These are phyloP conservation scores for Xylariaceae sp. DNA, from an alignment of 2,329 filamentous ascomycete species.

Conservation along the genomic window DNA sequence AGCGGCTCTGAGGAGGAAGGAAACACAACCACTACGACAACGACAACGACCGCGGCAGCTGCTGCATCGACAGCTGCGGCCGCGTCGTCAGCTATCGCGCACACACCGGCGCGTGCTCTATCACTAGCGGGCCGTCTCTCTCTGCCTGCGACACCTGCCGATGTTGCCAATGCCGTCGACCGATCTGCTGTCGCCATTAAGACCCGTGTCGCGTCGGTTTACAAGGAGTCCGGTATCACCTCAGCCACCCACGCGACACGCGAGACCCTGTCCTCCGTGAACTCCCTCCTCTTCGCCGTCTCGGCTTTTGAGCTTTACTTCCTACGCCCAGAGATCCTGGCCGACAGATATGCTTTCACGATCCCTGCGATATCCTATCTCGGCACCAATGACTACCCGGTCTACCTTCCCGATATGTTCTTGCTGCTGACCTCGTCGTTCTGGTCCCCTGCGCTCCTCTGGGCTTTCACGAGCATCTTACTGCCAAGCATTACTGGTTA, in stretches of 20 bases:
- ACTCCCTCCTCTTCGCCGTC: conserved; percentile 64
- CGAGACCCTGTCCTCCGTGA: conserved; percentile 65
- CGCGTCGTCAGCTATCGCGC: conserved; percentile 35
- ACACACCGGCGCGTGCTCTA: conserved; percentile 48
- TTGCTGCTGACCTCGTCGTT: conserved; percentile 68
- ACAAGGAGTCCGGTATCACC: conserved; percentile 60
- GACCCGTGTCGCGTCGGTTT: conserved; percentile 58
- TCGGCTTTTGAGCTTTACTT: conserved; percentile 64
- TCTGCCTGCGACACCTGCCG: conserved; percentile 75
- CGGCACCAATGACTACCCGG: conserved; percentile 51
- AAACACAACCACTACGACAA: conserved; percentile 34
- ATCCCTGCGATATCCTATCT: conserved; percentile 57
- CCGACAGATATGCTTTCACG: conserved; percentile 66
- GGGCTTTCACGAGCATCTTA: conserved; percentile 66
- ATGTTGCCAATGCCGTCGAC: conserved; percentile 72
- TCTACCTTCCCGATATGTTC: conserved; percentile 77
- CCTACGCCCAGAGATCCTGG: conserved; percentile 65
- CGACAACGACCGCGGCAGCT: too few species aligned
- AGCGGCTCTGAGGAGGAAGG: conserved; percentile 32
- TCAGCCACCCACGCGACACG: conserved; percentile 62
- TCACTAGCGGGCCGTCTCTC: conserved; percentile 57
- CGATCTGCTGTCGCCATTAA: conserved; percentile 62
- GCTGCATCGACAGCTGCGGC: too few species aligned
- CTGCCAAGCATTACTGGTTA: conserved; percentile 71
- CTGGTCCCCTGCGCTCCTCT: conserved; percentile 77